Evolutionary conservation across 495 filamentous ascomycete species (phyloP).

Genomic region (Xylaria cubensis): DNA sequence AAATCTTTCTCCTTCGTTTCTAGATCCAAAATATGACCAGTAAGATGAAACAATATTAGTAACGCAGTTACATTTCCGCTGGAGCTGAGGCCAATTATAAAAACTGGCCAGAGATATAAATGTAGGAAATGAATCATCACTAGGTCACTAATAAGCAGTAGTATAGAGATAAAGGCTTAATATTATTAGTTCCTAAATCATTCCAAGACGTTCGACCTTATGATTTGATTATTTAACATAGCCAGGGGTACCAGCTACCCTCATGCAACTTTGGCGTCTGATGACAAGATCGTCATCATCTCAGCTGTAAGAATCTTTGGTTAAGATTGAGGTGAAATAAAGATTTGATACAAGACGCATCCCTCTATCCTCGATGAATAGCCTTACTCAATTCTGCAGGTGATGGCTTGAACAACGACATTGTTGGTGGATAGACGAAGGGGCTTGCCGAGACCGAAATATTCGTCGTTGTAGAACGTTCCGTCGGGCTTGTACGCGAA

Average conservation of each 20-base stretch:
- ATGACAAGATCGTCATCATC: neutral
- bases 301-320: neutral
- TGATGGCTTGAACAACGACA: constrained; percentile 16
- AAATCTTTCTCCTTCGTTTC: neutral
- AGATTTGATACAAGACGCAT: neutral
- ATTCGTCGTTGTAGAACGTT: constrained; percentile 14
- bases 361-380: neutral
- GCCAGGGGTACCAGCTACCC: neutral
- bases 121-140: neutral
- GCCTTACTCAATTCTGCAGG: constrained; percentile 8
- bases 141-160: neutral
- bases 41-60: neutral
- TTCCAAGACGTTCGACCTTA: neutral
- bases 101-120: neutral
- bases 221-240: neutral
- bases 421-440: constrained; percentile 23
- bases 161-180: neutral
- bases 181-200: neutral
- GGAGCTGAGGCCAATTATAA: neutral
- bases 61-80: neutral
- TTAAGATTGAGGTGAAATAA: neutral
- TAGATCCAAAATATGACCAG: neutral
- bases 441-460: constrained; percentile 22
- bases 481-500: constrained; percentile 21
- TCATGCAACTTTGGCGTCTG: neutral